Conservation (phyloP, 371 early-diverging fungal genomes). For the Rhizomucor miehei region DNA sequence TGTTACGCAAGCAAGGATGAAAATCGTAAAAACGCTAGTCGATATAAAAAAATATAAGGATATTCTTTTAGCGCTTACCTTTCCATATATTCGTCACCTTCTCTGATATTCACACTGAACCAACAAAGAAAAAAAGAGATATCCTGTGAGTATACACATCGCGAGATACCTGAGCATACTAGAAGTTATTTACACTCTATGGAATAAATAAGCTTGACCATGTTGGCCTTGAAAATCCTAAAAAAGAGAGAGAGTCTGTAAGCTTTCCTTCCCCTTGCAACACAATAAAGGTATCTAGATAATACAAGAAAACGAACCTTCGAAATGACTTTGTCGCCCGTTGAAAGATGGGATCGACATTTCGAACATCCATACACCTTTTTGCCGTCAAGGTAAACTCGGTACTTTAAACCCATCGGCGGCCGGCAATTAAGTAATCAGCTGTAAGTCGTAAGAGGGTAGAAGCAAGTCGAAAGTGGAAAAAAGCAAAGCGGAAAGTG, state of each 20-base stretch:
- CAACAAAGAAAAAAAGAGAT: neutral
- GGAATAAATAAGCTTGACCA: slow-evolving; percentile 73
- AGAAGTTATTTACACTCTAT: slow-evolving; percentile 53
- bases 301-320: slow-evolving; percentile 35
- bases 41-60: no score
- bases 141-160: no score
- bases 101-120: slow-evolving; percentile 6
- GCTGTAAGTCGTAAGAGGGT: neutral
- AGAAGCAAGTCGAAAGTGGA: neutral
- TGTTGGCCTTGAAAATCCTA: slow-evolving; percentile 73
- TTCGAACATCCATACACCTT: slow-evolving; percentile 56
- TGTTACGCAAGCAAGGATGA: no score
- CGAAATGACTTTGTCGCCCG: slow-evolving; percentile 59
- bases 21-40: no score
- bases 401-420: slow-evolving; percentile 26
- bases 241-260: neutral
- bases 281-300: neutral
- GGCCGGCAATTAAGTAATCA: neutral
- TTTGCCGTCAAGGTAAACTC: slow-evolving; percentile 28
- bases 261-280: neutral
- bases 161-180: no score
- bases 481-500: neutral
- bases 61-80: no score
- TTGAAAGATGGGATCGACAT: slow-evolving; percentile 68
- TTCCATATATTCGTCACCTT: slow-evolving; percentile 8